Evolutionary conservation across 2,329 filamentous ascomycete species (phyloP).

Genomic region (Claviceps paspali): DNA sequence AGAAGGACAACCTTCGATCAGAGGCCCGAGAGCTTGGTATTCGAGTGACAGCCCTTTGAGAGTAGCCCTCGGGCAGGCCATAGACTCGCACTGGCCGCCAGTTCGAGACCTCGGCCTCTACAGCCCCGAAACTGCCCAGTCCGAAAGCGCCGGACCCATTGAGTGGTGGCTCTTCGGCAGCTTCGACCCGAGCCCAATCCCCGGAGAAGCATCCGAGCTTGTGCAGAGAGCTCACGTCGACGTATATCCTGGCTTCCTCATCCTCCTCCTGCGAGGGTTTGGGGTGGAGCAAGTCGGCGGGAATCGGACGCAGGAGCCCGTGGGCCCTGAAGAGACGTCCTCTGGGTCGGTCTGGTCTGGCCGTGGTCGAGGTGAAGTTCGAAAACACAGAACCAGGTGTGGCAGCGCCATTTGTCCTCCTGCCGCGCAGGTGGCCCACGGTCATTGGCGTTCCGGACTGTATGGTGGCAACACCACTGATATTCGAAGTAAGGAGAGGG

Average conservation of each 20-base stretch:
- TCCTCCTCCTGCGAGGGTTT: slow-evolving; percentile 66
- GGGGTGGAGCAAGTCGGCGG: slow-evolving; percentile 69
- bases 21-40: slow-evolving; percentile 40
- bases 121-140: slow-evolving; percentile 42
- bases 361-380: slow-evolving; percentile 70
- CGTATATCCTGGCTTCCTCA: slow-evolving; percentile 77
- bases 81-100: slow-evolving; percentile 85
- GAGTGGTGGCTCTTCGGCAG: slow-evolving; percentile 54
- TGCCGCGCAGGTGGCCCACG: slow-evolving; percentile 40
- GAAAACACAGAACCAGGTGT: slow-evolving; percentile 86
- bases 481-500: slow-evolving; percentile 58
- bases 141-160: slow-evolving; percentile 54
- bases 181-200: slow-evolving; percentile 84
- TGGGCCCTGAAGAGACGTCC: slow-evolving; percentile 77
- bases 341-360: slow-evolving; percentile 53
- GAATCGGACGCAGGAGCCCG: slow-evolving; percentile 55
- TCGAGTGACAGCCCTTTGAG: slow-evolving; percentile 42
- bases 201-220: slow-evolving; percentile 94
- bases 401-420: slow-evolving; percentile 53
- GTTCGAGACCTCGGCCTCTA: slow-evolving; percentile 40
- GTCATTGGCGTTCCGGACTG: slow-evolving; percentile 71
- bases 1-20: slow-evolving; percentile 43
- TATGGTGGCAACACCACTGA: slow-evolving; percentile 65
- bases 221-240: slow-evolving; percentile 71
- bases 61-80: slow-evolving; percentile 66